These are phyloP conservation scores for Calonectria naviculata DNA, from an alignment of 2,329 filamentous ascomycete genomes.

Conservation along the genomic window DNA sequence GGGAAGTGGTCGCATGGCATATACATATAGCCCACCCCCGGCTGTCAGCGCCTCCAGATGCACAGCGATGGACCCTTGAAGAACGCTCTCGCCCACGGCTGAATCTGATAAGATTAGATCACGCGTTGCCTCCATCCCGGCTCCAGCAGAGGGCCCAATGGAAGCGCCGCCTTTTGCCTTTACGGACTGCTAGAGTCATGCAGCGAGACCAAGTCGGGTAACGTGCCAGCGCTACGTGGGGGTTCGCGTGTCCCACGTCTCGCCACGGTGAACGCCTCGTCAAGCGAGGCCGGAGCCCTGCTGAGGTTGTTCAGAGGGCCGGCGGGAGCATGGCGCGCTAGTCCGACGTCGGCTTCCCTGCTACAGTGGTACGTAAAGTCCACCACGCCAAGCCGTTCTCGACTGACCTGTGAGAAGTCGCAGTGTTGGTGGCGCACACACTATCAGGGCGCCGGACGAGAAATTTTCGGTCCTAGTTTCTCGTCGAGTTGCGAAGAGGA, in stretches of 20 bases:
- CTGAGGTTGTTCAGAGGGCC: neutral
- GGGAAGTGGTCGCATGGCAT: neutral
- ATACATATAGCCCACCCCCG: neutral
- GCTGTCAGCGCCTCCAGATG: neutral
- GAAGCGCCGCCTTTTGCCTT: neutral
- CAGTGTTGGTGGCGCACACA: neutral
- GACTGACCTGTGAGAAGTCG: neutral
- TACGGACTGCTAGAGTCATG: neutral
- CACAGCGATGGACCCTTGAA: neutral
- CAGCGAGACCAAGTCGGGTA: neutral
- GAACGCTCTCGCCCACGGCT: neutral
- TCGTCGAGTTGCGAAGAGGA: neutral
- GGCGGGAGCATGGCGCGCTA: neutral
- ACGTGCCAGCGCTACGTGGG: constrained; percentile 1
- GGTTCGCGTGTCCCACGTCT: neutral
- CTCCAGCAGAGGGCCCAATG: neutral
- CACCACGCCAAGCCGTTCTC: constrained; percentile 1
- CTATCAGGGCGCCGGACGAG: neutral
- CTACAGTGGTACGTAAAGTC: neutral
- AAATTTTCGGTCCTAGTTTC: neutral
- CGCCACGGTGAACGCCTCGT: constrained; percentile 1
- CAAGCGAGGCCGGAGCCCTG: neutral
- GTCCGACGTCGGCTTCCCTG: neutral
- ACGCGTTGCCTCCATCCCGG: neutral
- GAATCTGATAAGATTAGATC: constrained; percentile 9